Evolutionary conservation across 768 basidiomycete species (phyloP).

Genomic region (Mycena polygramma): DNA sequence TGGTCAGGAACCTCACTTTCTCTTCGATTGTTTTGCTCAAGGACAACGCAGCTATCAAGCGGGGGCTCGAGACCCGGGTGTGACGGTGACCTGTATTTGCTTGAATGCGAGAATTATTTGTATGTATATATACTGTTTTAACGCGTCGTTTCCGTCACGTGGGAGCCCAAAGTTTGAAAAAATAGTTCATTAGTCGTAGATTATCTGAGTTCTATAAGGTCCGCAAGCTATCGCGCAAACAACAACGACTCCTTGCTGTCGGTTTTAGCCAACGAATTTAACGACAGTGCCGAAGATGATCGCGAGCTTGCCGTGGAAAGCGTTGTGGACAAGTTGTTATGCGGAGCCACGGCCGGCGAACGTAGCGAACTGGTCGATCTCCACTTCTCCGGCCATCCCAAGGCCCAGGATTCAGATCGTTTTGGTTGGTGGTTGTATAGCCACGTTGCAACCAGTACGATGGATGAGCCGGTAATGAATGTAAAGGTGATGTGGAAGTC

Average conservation of each 20-base stretch:
- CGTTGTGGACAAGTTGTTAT: constrained; percentile 15
- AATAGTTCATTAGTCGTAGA: not conserved
- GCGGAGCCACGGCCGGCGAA: constrained; percentile 30
- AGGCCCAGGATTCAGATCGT: constrained; percentile 41
- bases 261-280: constrained; percentile 32
- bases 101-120: constrained; percentile 2
- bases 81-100: not conserved
- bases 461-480: constrained; percentile 85
- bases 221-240: constrained; percentile 33
- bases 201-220: not conserved
- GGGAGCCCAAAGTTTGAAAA: too few relatives aligned
- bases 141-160: too few relatives aligned
- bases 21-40: constrained; percentile 9
- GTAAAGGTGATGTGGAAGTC: constrained; percentile 88
- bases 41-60: constrained; percentile 64
- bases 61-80: constrained; percentile 60
- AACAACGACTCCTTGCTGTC: constrained; percentile 39
- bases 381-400: constrained; percentile 41
- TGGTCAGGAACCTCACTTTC: constrained; percentile 56
- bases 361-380: constrained; percentile 27
- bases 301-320: constrained; percentile 36
- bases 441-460: constrained; percentile 92
- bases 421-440: constrained; percentile 84
- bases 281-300: constrained; percentile 38
- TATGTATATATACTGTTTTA: constrained; percentile 10